A percentile compares a stretch with the other conserved stretches of the same genome.
phyloP scores from a whole-genome alignment of 495 filamentous ascomycete species.

The Parachaetomium inaequale region DNA sequence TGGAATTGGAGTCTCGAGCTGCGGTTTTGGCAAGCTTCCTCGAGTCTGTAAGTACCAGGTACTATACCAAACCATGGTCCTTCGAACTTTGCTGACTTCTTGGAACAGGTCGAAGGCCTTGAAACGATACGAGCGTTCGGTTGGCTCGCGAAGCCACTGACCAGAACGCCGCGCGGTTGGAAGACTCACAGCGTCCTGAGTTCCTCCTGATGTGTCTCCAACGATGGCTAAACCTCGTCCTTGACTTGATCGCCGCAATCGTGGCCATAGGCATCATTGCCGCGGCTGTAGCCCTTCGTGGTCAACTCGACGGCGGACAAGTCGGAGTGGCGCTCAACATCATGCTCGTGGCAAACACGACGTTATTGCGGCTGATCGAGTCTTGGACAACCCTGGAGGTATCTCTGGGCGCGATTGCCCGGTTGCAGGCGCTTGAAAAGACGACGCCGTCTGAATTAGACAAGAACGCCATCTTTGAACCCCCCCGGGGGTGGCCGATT shows the following conservation, averaged over 20 bases:
- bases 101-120: conserved; percentile 31
- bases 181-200: conserved; percentile 39
- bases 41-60: conserved; percentile 37
- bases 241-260: conserved; percentile 40
- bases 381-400: conserved; percentile 50
- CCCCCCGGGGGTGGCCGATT: conserved; percentile 34
- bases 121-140: conserved; percentile 48
- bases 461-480: conserved; percentile 12
- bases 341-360: conserved; percentile 32
- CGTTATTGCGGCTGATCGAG: conserved; percentile 33
- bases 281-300: conserved; percentile 32
- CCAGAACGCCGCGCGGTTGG: conserved; percentile 27
- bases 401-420: conserved; percentile 49
- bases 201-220: conserved; percentile 45
- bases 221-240: conserved; percentile 44
- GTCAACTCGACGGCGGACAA: conserved; percentile 30
- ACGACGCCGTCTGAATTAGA: conserved; percentile 34
- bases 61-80: background rate
- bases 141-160: conserved; percentile 30
- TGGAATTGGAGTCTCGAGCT: conserved; percentile 61
- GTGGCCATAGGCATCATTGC: conserved; percentile 45
- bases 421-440: conserved; percentile 41
- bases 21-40: conserved; percentile 58
- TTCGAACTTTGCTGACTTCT: background rate
- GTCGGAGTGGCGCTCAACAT: conserved; percentile 33